These are phyloP conservation scores for Kwoniella shivajii DNA, from an alignment of 1,284 basidiomycete species.

Conservation along the genomic window DNA sequence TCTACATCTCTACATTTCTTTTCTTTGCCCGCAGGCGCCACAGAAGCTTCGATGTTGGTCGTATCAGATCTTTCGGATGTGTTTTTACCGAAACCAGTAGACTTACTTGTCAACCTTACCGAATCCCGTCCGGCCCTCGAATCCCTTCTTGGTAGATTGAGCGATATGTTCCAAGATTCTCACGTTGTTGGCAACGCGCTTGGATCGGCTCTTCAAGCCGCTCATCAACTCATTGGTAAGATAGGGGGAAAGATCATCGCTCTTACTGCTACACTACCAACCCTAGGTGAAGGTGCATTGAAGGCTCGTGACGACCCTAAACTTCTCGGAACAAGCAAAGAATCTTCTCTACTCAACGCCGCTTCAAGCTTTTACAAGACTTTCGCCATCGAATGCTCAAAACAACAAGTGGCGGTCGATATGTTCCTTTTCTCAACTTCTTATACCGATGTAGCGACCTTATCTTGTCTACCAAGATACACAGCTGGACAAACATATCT, in stretches of 20 bases:
- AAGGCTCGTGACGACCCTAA: conserved; percentile 98
- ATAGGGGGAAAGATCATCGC: conserved; percentile 96
- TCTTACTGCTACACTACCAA: conserved; percentile 85
- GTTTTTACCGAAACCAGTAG: conserved; percentile 94
- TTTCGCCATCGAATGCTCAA: conserved; percentile 97
- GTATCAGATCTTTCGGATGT: conserved; percentile 96
- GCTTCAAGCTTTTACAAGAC: conserved; percentile 97
- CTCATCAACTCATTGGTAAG: conserved; percentile 89
- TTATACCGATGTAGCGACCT: conserved; percentile 93
- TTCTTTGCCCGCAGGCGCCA: conserved; percentile 75
- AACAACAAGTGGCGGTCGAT: conserved; percentile 95
- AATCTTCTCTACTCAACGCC: conserved; percentile 82
- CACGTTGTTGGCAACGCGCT: conserved; percentile 88
- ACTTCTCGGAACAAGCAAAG: conserved; percentile 91
- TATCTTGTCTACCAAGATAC: conserved; percentile 83
- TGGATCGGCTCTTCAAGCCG: conserved; percentile 94
- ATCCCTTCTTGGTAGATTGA: conserved; percentile 75
- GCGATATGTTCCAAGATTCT: conserved; percentile 96
- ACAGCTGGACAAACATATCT: conserved; percentile 98
- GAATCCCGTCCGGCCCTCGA: conserved; percentile 84
- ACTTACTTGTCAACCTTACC: conserved; percentile 89
- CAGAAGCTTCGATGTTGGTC: conserved; percentile 92
- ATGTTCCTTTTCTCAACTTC: conserved; percentile 96
- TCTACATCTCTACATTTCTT: conserved; percentile 96
- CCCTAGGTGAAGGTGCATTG: conserved; percentile 83